These are phyloP conservation scores for Fusarium buharicum DNA, from an alignment of 2,329 filamentous ascomycete genomes.

Conservation along the genomic window DNA sequence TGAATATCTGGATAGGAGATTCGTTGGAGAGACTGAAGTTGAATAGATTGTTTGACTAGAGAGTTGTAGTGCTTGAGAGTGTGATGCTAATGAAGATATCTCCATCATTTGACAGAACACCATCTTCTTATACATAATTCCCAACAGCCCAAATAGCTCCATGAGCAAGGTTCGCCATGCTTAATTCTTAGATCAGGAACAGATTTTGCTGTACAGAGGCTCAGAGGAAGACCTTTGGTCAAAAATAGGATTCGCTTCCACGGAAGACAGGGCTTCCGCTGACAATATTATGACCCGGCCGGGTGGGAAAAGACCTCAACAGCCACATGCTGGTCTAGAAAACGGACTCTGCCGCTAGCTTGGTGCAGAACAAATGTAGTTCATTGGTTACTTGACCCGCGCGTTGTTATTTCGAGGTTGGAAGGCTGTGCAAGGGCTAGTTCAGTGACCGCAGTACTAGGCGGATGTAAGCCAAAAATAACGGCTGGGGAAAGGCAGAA, in stretches of 20 bases:
- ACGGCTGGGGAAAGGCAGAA: not conserved
- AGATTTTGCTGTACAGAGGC: conserved; percentile 7
- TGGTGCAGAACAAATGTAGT: conserved; percentile 6
- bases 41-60: not conserved
- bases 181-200: conserved; percentile 16
- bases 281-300: conserved; percentile 13
- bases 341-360: not conserved
- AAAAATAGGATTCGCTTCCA: conserved; percentile 21
- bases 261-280: conserved; percentile 32
- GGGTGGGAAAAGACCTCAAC: not conserved
- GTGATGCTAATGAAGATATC: conserved; percentile 38
- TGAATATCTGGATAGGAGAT: not conserved
- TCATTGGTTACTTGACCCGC: conserved; percentile 17
- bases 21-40: not conserved
- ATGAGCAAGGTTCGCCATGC: conserved; percentile 17
- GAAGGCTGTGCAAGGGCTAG: conserved; percentile 30
- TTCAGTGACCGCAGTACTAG: conserved; percentile 16
- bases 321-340: conserved; percentile 21
- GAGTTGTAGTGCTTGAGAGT: conserved; percentile 9
- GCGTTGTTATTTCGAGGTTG: conserved; percentile 28
- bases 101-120: conserved; percentile 22
- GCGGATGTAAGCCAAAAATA: conserved; percentile 29
- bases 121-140: conserved; percentile 41
- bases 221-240: conserved; percentile 13
- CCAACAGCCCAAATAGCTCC: conserved; percentile 2